Percentiles rank a stretch among this genome's conserved stretches.
Evolutionary conservation across 306 rosid genomes (phyloP).

Genomic region (Castanospermum australe): DNA sequence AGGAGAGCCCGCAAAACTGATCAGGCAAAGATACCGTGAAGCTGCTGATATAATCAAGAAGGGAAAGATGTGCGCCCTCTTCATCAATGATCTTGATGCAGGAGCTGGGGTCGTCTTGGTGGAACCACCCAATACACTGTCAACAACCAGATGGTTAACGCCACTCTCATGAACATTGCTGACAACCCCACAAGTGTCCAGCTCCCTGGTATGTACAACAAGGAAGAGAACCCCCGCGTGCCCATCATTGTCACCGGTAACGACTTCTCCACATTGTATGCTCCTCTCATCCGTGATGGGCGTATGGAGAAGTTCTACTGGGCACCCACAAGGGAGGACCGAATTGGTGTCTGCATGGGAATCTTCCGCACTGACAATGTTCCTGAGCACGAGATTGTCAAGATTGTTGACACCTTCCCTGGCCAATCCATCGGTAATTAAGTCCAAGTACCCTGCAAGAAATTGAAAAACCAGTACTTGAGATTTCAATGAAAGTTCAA

Average conservation of each 20-base stretch:
- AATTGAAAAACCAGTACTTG: neutral
- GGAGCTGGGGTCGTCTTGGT: constrained; percentile 97
- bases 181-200: constrained; percentile 93
- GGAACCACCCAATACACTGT: constrained; percentile 98
- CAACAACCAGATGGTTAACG: constrained; percentile 98
- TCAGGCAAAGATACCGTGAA: constrained; percentile 96
- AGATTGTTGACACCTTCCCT: constrained; percentile 87
- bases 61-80: constrained; percentile 86
- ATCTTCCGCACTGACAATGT: constrained; percentile 75
- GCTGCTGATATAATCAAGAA: constrained; percentile 82
- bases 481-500: neutral
- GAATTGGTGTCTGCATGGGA: constrained; percentile 82
- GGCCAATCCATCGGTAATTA: constrained; percentile 89
- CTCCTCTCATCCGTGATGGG: constrained; percentile 98
- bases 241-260: constrained; percentile 94
- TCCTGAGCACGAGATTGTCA: constrained; percentile 40
- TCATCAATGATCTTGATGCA: constrained; percentile 98
- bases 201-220: constrained; percentile 99
- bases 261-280: constrained; percentile 89
- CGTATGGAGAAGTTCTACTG: constrained; percentile 99
- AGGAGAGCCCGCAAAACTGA: constrained; percentile 94
- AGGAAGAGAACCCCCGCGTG: constrained; percentile 89
- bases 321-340: constrained; percentile 91
- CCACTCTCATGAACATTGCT: constrained; percentile 97
- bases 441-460: neutral